Conservation (phyloP, 805 yeast genomes). For the Candida khao-thaluensis region DNA sequence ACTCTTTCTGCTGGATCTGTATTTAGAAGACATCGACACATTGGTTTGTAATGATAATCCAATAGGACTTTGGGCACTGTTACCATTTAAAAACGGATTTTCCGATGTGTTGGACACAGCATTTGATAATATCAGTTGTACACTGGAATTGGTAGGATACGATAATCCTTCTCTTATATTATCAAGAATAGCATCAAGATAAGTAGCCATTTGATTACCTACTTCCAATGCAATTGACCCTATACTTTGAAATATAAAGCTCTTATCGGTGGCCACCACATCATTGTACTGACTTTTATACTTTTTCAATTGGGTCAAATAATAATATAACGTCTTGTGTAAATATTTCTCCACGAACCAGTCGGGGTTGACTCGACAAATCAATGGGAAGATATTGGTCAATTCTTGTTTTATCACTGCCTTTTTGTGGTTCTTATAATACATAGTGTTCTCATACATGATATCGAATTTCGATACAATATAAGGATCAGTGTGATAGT, state of each 20-base stretch:
- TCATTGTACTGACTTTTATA: conserved; percentile 47
- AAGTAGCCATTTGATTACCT: conserved; percentile 80
- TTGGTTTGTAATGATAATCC: conserved; percentile 27
- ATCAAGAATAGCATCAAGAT: conserved; percentile 82
- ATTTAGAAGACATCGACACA: conserved; percentile 45
- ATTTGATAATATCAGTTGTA: conserved; percentile 40
- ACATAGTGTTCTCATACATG: conserved; percentile 70
- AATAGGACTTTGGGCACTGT: conserved; percentile 12
- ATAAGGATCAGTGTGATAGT: conserved; percentile 65
- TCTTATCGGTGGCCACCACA: conserved; percentile 54
- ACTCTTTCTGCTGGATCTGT: conserved; percentile 59
- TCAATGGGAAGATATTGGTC: conserved; percentile 75
- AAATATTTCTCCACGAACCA: conserved; percentile 77
- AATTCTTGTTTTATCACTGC: conserved; percentile 78
- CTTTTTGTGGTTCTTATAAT: conserved; percentile 75
- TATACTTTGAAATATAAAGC: conserved; percentile 73
- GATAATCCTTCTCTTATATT: conserved; percentile 76
- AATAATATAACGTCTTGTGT: conserved; percentile 74
- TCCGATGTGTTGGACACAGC: conserved; percentile 32
- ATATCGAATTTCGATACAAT: conserved; percentile 70
- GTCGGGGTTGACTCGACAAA: conserved; percentile 75
- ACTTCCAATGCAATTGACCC: conserved; percentile 84
- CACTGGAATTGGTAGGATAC: conserved; percentile 34
- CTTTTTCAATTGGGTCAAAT: conserved; percentile 73
- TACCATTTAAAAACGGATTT: conserved; percentile 13